These are phyloP conservation scores for Aspergillus leporis DNA, from an alignment of 495 filamentous ascomycete species.

Conservation along the genomic window DNA sequence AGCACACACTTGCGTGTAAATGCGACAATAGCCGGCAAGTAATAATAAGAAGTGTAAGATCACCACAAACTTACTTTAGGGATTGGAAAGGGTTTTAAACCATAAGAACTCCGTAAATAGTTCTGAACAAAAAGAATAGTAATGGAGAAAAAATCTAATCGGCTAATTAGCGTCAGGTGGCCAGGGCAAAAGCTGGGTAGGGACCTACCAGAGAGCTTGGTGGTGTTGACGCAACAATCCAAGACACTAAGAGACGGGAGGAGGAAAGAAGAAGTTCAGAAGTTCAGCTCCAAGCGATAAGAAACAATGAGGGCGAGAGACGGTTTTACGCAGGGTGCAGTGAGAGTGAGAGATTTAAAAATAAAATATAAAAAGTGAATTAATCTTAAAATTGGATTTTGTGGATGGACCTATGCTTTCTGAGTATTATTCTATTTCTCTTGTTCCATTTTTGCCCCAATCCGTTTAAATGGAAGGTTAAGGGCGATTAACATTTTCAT, in stretches of 20 bases:
- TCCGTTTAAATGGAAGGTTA: not conserved
- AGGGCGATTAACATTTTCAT: not conserved
- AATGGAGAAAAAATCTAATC: not conserved
- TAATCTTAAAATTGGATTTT: not conserved
- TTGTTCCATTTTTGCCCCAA: not conserved
- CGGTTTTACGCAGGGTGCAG: too few relatives aligned
- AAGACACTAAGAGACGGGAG: slow-evolving; percentile 1
- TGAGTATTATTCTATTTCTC: not conserved
- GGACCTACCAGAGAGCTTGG: not conserved
- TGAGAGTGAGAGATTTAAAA: too few relatives aligned
- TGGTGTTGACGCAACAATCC: not conserved
- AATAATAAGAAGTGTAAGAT: not conserved
- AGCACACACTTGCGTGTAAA: not conserved
- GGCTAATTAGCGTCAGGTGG: not conserved
- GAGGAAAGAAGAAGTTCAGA: slow-evolving; percentile 6
- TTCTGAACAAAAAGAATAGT: not conserved
- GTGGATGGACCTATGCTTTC: not conserved
- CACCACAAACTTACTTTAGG: not conserved
- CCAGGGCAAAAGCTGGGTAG: not conserved
- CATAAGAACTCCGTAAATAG: not conserved
- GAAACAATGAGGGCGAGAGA: too few relatives aligned
- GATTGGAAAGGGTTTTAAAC: not conserved
- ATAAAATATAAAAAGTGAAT: not conserved
- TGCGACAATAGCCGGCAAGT: not conserved
- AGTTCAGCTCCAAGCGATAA: not conserved